phyloP scores from a whole-genome alignment of 768 basidiomycete genomes.

The Podaxis sp. region DNA sequence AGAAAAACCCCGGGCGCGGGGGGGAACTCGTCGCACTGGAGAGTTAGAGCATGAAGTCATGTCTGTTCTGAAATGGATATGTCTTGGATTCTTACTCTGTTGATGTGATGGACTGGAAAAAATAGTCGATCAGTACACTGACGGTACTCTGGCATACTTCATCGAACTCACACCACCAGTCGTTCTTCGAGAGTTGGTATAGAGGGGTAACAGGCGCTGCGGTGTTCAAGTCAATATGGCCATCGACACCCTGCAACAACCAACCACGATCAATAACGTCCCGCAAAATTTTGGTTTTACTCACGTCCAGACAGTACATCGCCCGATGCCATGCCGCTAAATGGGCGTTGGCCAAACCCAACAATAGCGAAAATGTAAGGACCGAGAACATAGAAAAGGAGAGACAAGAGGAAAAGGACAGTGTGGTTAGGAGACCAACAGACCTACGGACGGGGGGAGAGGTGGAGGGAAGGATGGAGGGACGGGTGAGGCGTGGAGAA shows the following conservation, averaged over 20 bases:
- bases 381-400: constrained; percentile 2
- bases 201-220: constrained; percentile 38
- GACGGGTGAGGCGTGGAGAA: not conserved
- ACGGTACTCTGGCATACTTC: not conserved
- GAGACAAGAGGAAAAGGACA: not conserved
- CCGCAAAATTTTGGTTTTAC: constrained; percentile 12
- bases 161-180: constrained; percentile 45
- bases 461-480: not conserved
- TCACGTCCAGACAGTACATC: constrained; percentile 47
- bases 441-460: not conserved
- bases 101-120: constrained; percentile 33
- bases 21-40: constrained; percentile 41
- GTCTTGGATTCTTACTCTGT: constrained; percentile 26
- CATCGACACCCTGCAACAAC: constrained; percentile 26
- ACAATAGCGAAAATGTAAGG: not conserved
- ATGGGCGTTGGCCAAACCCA: constrained; percentile 32
- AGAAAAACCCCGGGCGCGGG: constrained; percentile 39
- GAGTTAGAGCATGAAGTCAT: not conserved
- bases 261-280: not conserved
- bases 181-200: constrained; percentile 35
- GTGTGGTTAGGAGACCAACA: not conserved
- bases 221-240: constrained; percentile 35
- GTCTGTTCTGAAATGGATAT: not conserved
- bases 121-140: constrained; percentile 6
- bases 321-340: constrained; percentile 39